Percentiles rank a stretch among this genome's conserved stretches.
Evolutionary conservation across 257 asterid species (phyloP).

Genomic region (Solanum peruvianum): DNA sequence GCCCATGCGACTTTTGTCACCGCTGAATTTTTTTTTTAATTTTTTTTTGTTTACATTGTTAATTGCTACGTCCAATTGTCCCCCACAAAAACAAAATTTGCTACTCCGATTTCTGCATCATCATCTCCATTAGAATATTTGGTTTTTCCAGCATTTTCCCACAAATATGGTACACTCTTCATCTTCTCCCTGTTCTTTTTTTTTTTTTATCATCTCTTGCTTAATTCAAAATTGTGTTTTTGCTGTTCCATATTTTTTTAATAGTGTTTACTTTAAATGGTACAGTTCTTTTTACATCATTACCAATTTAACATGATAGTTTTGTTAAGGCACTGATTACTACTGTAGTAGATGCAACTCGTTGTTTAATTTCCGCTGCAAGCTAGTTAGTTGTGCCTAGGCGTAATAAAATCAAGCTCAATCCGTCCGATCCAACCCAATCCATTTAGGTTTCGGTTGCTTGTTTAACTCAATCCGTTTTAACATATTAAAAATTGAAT

Average conservation of each 20-base stretch:
- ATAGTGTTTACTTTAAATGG: background rate
- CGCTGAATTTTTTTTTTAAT: background rate
- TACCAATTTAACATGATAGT: background rate
- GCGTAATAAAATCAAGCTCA: no score
- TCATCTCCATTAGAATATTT: background rate
- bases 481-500: no score
- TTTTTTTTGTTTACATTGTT: background rate
- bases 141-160: background rate
- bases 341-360: background rate
- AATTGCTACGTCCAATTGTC: background rate
- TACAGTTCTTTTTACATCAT: background rate
- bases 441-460: no score
- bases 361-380: background rate
- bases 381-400: background rate
- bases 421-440: no score
- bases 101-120: background rate
- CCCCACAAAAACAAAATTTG: background rate
- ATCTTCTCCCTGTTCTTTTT: no score
- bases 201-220: background rate
- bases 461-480: no score
- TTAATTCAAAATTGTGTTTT: background rate
- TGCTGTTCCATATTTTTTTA: background rate
- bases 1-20: background rate
- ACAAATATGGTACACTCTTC: background rate
- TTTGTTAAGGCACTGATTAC: background rate